These are phyloP conservation scores for Acacia melanoxylon DNA, from an alignment of 306 rosid genomes.

Conservation along the genomic window DNA sequence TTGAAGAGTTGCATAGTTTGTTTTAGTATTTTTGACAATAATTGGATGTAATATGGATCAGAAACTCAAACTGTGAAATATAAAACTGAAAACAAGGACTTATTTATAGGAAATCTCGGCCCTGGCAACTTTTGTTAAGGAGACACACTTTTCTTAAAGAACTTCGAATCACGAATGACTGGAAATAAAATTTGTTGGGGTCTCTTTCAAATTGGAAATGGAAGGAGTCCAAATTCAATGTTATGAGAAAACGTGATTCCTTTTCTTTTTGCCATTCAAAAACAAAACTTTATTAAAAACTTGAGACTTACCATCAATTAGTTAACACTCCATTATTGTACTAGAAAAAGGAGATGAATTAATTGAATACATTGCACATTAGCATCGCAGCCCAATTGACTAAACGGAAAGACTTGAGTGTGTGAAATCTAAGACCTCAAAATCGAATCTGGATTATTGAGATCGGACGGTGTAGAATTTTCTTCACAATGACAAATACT, in stretches of 20 bases:
- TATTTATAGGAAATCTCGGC: neutral
- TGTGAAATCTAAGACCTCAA: too few species aligned
- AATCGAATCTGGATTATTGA: too few species aligned
- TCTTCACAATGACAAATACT: too few species aligned
- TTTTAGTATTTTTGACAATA: slow-evolving; percentile 1
- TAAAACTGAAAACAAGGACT: neutral
- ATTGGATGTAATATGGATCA: neutral
- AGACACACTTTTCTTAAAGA: too few species aligned
- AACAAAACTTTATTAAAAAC: neutral
- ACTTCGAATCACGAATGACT: neutral
- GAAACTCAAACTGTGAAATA: neutral
- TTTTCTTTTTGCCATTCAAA: too few species aligned
- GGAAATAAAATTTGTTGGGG: neutral
- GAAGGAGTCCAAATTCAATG: neutral
- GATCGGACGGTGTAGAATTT: too few species aligned
- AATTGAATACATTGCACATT: neutral
- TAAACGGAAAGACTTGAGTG: neutral
- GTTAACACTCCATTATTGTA: neutral
- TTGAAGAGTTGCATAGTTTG: neutral
- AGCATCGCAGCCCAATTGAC: neutral
- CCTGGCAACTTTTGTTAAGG: too few species aligned
- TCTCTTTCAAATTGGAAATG: neutral
- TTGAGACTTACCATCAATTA: neutral
- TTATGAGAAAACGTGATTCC: neutral
- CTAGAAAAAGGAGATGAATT: neutral